A percentile compares a stretch with the other conserved stretches of the same genome.
Conservation (phyloP, 1,284 basidiomycete genomes). For the Rhodotorula sp. region DNA sequence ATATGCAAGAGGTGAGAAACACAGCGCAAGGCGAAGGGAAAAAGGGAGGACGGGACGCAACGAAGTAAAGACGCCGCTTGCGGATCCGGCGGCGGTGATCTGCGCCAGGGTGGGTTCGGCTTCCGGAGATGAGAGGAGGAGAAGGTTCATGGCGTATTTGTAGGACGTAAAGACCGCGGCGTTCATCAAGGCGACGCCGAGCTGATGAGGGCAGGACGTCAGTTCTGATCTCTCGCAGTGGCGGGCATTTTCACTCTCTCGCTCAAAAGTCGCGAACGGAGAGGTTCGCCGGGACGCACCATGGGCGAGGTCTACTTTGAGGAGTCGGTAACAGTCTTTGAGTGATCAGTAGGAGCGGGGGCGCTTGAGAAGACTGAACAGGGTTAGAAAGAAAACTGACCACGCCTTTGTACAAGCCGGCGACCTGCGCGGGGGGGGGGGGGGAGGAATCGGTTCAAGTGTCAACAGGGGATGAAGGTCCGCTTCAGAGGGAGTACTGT, state of each 20-base stretch:
- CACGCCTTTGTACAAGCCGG: slow-evolving; percentile 69
- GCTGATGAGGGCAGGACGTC: no score
- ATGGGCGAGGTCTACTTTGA: slow-evolving; percentile 59
- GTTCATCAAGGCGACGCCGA: slow-evolving; percentile 67
- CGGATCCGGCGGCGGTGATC: slow-evolving; percentile 70
- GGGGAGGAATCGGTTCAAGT: no score
- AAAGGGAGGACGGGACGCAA: slow-evolving; percentile 51
- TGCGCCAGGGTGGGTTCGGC: slow-evolving; percentile 61
- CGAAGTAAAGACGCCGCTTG: slow-evolving; percentile 73
- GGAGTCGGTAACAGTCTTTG: neutral
- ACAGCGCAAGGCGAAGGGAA: no score
- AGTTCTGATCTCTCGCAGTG: no score
- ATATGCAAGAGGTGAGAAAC: neutral
- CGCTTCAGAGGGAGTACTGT: no score
- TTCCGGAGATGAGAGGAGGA: slow-evolving; percentile 50
- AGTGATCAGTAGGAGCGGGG: neutral
- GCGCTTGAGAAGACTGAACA: no score
- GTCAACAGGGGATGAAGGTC: no score
- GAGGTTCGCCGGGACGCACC: slow-evolving; percentile 52
- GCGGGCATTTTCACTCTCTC: no score
- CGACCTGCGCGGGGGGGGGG: no score
- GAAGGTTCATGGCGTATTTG: slow-evolving; percentile 63
- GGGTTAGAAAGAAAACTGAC: no score
- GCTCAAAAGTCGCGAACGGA: no score
- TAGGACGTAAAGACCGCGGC: slow-evolving; percentile 72